A percentile compares a stretch with the other conserved stretches of the same genome.
Evolutionary conservation across 2,329 filamentous ascomycete genomes (phyloP).

Genomic region (Pseudogymnoascus sp.): DNA sequence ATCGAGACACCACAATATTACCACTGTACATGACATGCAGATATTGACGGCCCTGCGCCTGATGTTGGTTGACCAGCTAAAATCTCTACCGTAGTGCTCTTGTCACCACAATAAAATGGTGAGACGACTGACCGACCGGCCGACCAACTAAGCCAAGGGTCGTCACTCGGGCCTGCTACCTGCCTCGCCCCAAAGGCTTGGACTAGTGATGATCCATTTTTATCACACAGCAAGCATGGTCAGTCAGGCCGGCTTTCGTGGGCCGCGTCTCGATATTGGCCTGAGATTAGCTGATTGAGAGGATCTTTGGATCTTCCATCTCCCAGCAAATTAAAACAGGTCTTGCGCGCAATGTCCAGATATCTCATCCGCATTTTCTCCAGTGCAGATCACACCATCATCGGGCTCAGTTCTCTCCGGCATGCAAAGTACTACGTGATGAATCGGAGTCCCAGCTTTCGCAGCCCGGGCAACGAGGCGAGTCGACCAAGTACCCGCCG

Average conservation of each 20-base stretch:
- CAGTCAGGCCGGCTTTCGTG: neutral
- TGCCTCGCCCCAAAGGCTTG: neutral
- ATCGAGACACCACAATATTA: slow-evolving; percentile 5
- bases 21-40: neutral
- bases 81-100: slow-evolving; percentile 1
- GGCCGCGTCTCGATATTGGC: slow-evolving; percentile 5
- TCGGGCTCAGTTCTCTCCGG: neutral
- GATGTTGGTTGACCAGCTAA: neutral
- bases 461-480: neutral
- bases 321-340: slow-evolving; percentile 1
- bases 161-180: neutral
- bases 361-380: slow-evolving; percentile 2
- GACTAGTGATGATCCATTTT: slow-evolving; percentile 6
- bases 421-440: slow-evolving; percentile 2
- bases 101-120: slow-evolving; percentile 3
- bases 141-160: neutral
- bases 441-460: neutral
- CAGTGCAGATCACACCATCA: slow-evolving; percentile 4
- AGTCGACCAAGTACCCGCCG: neutral
- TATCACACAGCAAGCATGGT: neutral
- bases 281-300: neutral
- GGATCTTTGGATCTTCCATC: slow-evolving; percentile 4
- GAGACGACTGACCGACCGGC: neutral
- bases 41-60: neutral
- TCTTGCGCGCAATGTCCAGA: neutral